phyloP scores from a whole-genome alignment of 2,329 filamentous ascomycete species.

The Plenodomus lindquistii region DNA sequence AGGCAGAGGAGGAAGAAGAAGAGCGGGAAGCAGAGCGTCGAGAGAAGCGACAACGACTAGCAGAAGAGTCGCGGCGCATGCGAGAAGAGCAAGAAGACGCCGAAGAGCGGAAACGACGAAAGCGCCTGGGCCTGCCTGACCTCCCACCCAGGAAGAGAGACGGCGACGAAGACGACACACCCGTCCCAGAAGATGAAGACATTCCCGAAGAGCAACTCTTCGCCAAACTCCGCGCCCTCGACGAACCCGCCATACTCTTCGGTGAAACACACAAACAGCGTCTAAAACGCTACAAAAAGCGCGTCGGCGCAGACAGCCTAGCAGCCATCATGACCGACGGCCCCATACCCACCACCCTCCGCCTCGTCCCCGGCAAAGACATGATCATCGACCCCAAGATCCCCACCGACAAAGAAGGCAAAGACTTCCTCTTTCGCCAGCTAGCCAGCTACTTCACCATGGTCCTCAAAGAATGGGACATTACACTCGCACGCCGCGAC shows the following conservation, averaged over 20 bases:
- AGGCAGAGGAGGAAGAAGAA: constrained; percentile 83
- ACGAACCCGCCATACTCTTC: constrained; percentile 76
- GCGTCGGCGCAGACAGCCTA: constrained; percentile 53
- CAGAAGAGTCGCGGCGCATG: constrained; percentile 73
- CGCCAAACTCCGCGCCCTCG: constrained; percentile 68
- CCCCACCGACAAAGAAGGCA: constrained; percentile 65
- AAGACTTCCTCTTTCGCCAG: constrained; percentile 79
- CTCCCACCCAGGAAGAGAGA: constrained; percentile 57
- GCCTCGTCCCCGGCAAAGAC: constrained; percentile 78
- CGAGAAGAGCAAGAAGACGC: constrained; percentile 74
- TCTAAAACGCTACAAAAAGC: constrained; percentile 70
- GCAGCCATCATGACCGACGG: constrained; percentile 64
- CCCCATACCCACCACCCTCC: constrained; percentile 84
- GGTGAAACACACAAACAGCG: constrained; percentile 75
- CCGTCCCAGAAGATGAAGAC: constrained; percentile 58
- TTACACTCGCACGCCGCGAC: constrained; percentile 67
- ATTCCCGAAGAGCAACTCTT: constrained; percentile 73
- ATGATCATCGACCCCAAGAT: constrained; percentile 76
- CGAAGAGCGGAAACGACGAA: constrained; percentile 73
- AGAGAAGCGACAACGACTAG: constrained; percentile 79
- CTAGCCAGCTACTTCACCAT: constrained; percentile 95
- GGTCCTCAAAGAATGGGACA: constrained; percentile 86
- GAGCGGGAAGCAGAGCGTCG: constrained; percentile 71
- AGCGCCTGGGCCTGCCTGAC: constrained; percentile 79
- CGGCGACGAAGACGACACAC: constrained; percentile 50